Evolutionary conservation across 179 eudicot species (phyloP), one percentile per base, ranked within the genome.

Genomic region (Spergularia azorica): DNA sequence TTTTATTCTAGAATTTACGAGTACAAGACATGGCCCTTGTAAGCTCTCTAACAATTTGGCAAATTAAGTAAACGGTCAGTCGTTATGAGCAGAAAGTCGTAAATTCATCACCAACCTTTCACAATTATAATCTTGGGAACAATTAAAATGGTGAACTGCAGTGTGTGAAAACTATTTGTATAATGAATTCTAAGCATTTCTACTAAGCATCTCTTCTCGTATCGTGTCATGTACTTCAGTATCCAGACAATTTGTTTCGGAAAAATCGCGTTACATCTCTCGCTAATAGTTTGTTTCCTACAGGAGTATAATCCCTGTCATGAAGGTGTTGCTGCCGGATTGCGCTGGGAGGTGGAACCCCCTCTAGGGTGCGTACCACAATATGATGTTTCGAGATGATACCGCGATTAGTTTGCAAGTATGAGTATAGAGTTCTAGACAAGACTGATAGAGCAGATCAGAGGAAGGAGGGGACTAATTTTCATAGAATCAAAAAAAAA

Each of bases 271-370:
- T 36, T 10, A 32, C 32, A 21, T 9, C 3, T 10, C 16, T 5
- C 9, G 13, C 66, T 66, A 32, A 70, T 41, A 2, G 58, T 67
- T 7, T 7, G 54, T 52, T 55, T 55, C 54, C 11, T 74, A n/a
- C 10, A 93, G 97, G 97, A 92, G 56, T 92, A 91, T 63, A 85
- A 77, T 8, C 93, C 96, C 36, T 79, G 96, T 61, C 98, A 89
- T 71, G 96, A 94, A 80, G 76, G 92, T 72, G 96, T 87, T 20
- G 91, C 93, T 20, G 73, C 96, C 21, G 91, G 90, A 73, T 63
- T 86, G 80, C 86, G 87, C 86, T 90, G 96, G 96, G 93, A 92
- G 83, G 86, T 75, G 79, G 98, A 94, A 85, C 96, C 85, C 5
- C 39, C 39, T 86, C 87, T 90, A 46, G 91, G 88, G 50, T 90